These are phyloP conservation scores for Plantago lanceolata DNA, from an alignment of 305 asterid species.

Conservation along the genomic window DNA sequence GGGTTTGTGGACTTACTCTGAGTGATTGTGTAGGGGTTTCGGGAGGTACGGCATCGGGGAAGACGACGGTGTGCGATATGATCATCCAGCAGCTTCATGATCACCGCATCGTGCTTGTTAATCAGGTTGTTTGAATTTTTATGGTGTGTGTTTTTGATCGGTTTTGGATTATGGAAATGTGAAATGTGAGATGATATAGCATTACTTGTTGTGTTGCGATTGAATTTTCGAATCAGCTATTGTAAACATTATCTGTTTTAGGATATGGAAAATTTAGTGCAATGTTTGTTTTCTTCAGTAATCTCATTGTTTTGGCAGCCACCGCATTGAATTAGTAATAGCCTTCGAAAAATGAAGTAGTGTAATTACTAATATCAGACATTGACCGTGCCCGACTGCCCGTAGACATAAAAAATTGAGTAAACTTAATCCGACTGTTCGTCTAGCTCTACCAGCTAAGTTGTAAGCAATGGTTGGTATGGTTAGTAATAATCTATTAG, in stretches of 20 bases:
- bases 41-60: constrained; percentile 98
- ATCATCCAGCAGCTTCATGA: constrained; percentile 98
- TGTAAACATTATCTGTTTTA: neutral
- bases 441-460: too few species aligned
- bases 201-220: too few species aligned
- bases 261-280: neutral
- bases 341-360: neutral
- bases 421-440: too few species aligned
- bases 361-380: too few species aligned
- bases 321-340: neutral
- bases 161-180: neutral
- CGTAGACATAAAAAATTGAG: too few species aligned
- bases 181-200: neutral
- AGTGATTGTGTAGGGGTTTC: constrained; percentile 64
- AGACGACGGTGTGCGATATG: constrained; percentile 96
- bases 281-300: neutral
- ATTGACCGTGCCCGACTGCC: too few species aligned
- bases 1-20: neutral
- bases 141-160: constrained; percentile 1
- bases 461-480: too few species aligned
- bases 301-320: neutral
- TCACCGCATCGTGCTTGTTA: constrained; percentile 92
- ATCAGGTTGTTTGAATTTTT: constrained; percentile 48
- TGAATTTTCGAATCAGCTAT: too few species aligned
- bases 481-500: too few species aligned